Base-by-base conservation (phyloP, 2,329 filamentous ascomycete species). In the Microcyclospora tardicrescens region DNA sequence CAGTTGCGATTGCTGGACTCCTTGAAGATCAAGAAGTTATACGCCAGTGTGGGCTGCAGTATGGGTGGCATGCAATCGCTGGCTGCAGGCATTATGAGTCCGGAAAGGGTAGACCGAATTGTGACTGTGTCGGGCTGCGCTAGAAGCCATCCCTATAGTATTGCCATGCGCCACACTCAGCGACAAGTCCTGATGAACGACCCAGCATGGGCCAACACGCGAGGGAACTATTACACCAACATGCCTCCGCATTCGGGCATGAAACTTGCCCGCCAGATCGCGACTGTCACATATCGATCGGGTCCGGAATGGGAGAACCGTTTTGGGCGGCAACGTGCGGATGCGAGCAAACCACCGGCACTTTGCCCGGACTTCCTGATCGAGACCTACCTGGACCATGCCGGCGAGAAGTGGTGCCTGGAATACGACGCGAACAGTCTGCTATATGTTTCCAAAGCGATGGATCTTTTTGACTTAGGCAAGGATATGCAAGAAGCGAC, bases 21-120 rank as follows among this genome's bases (percentile, higher is more conserved):
- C 4, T 67, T 98, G 19, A 79, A 79, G 5, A 80, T 98, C 34
- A 57, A 74, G 16, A 83, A 77, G 54, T 71, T 98, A 9, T 84
- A 93, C 59, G 91, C 91, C 13, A 93, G 84, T 42, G 89, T 98
- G 14, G 91, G 91, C 11, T 85, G 84, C 5, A 94, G 85, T 61
- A 98, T 98, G 91, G 91, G 91, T 38, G 91, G 91, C 39, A 98
- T 98, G 91, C 89, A 94, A 59, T 91, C 84, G 50, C 72, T 98
- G 5, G 87, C 87, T 6, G 83, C 85, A 0, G 91, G 84, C 3
- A 77, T 83, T 1, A 64, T 94, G 24, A 93, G 89, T 58, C 83
- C 86, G 0, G 75, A 83, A 30, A 74, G 89, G 28, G 81, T 98
- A 2, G 77, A 77, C 30, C 79, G 81, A 48, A 75, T 98, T 45